Base-by-base conservation (phyloP, 1,139 yeast genomes). In the Candida buenavistaensis region DNA sequence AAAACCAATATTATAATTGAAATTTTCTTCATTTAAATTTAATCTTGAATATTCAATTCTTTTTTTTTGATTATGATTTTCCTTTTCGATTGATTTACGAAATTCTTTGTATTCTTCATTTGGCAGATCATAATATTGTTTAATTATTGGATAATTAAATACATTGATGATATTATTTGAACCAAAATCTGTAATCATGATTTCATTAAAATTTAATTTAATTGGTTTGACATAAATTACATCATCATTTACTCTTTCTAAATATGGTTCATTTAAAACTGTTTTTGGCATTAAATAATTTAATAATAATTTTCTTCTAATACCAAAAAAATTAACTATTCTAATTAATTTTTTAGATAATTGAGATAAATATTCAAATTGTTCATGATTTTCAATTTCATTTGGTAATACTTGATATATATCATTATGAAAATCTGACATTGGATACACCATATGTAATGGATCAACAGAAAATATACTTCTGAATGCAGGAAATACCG, bases 381-480 rank as follows among this genome's bases (percentile, higher is more conserved):
- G 62, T 2, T 36, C 43, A 10, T 44, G 40, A 23, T 43, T 42
- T 4, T 51, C 28, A 4, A 45, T 40, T 17, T 53, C 54, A 4
- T 35, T 33, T 14, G 38, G 30, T 12, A 46, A 46, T 25, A 62
- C 46, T 28, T 47, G 41, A 36, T 54, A 64, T 9, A 56, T 40
- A 5, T 44, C 37, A 25, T 49, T 48, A 27, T 56, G 47, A 43
- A 64, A 58, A 20, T 67, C 71, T 8, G 52, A 51, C 26, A 54
- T 50, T 4, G 72, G 63, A 30, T 52, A 54, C 14, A 62, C 40
- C 2, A 66, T 54, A 39, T 64, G 50, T 27, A 60, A 50, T 12
- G 68, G 54, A 37, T 68, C 75, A n/a, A 64, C 55, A 26, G 63
- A 43, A 44, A 64, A 45, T 1, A 67, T 40, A 10, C 68, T 55